Percentiles rank a stretch among this genome's conserved stretches.
phyloP scores from a whole-genome alignment of 2,329 filamentous ascomycete genomes.

The Aspergillus aculeatus region DNA sequence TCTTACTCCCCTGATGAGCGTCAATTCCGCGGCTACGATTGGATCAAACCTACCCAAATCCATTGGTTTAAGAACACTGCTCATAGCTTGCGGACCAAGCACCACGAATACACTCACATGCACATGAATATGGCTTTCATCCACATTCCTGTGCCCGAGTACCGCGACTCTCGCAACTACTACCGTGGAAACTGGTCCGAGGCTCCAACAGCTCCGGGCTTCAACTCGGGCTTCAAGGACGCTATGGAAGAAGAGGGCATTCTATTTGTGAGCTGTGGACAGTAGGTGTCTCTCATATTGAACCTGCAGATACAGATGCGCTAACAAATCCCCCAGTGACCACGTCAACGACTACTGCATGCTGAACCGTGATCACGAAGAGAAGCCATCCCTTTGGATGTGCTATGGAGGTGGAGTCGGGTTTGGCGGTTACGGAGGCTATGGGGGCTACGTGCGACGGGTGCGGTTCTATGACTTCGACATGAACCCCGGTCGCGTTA shows the following conservation, averaged over 20 bases:
- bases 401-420: conserved; percentile 91
- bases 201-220: conserved; percentile 78
- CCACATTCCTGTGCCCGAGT: conserved; percentile 93
- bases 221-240: conserved; percentile 90
- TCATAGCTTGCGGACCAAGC: conserved; percentile 69
- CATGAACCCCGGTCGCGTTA: conserved; percentile 82
- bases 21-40: conserved; percentile 90
- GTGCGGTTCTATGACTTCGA: conserved; percentile 91
- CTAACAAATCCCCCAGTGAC: conserved; percentile 56
- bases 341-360: conserved; percentile 97
- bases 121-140: conserved; percentile 98
- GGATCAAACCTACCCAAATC: conserved; percentile 92
- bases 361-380: conserved; percentile 56
- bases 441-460: conserved; percentile 78
- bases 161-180: conserved; percentile 60
- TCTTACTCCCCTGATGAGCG: conserved; percentile 86
- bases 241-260: conserved; percentile 83
- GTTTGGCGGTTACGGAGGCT: conserved; percentile 93
- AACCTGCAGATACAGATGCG: background rate
- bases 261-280: conserved; percentile 84
- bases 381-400: conserved; percentile 84
- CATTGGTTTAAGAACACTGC: conserved; percentile 88
- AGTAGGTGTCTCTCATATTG: conserved; percentile 57
- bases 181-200: conserved; percentile 75
- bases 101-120: conserved; percentile 81